Base-by-base conservation (phyloP, 139 green algal genomes). In the Volvox africanus region DNA sequence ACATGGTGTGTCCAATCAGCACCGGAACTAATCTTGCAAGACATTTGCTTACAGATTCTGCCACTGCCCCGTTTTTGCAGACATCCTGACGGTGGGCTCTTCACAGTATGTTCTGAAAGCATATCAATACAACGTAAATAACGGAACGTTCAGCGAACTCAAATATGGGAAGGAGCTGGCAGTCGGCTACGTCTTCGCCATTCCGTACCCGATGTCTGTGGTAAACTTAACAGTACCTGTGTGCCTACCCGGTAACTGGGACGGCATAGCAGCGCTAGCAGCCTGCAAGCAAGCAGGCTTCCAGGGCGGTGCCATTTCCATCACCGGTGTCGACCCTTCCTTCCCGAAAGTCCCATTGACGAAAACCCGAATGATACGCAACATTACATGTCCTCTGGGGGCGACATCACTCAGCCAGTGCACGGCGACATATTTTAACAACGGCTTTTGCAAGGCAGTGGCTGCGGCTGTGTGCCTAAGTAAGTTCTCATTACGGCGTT, bases 171-270 rank as follows among this genome's bases (percentile, higher is more conserved):
- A 30, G 9, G 75, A 55, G 1, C 35, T 11, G 3, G 78, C 78
- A 22, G 36, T 68, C 32, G 78, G 78, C 78, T 84, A 84, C 78
- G 24, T 84, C 78, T 68, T 84, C 78, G 78, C 78, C 5, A 32
- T 61, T 33, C 37, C 78, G 0, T 35, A 61, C 20, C 78, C 78
- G 36, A 22, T 67, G 18, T 17, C 78, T 16, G 21, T 35, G 20
- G 20, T 33, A 2, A 35, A 62, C 62, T 19, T 21, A 1, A 24
- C 28, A 32, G 11, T 84, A 18, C 78, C 78, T n/a, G 78, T 84
- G 22, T 84, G 78, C 35, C 78, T 68, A 30, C 78, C 78, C 78
- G 78, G 78, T 26, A 35, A 36, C 14, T 84, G 78, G 78, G 30
- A 22, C 36, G 36, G 1, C 37, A 1, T 84, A 30, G 78, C 78